These are phyloP conservation scores for Phytophthora crassamura DNA, from an alignment of 352 stramenopile species.

Conservation along the genomic window DNA sequence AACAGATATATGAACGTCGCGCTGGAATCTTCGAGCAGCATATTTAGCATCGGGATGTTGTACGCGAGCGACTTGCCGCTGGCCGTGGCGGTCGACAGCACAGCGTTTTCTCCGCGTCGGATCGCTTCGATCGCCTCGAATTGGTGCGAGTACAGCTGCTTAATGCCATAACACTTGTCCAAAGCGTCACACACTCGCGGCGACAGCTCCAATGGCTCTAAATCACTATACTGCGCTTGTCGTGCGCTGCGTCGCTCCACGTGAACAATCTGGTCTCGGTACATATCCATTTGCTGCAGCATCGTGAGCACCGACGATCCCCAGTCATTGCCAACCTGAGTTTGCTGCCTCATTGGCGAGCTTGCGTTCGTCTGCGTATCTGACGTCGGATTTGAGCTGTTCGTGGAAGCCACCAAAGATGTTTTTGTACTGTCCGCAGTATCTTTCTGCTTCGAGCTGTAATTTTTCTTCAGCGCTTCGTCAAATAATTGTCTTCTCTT, in stretches of 20 bases:
- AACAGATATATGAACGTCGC: slow-evolving; percentile 95
- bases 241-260: slow-evolving; percentile 64
- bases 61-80: slow-evolving; percentile 98
- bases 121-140: slow-evolving; percentile 90
- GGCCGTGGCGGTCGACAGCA: slow-evolving; percentile 96
- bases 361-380: too few relatives aligned
- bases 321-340: slow-evolving; percentile 21
- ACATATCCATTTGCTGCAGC: slow-evolving; percentile 61
- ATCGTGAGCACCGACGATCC: slow-evolving; percentile 52
- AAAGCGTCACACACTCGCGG: slow-evolving; percentile 50
- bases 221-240: slow-evolving; percentile 46
- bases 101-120: slow-evolving; percentile 87
- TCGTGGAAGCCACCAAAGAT: slow-evolving; percentile 1
- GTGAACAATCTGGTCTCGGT: slow-evolving; percentile 83
- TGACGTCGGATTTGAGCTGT: background rate
- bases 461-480: slow-evolving; percentile 39
- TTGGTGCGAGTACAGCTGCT: slow-evolving; percentile 93
- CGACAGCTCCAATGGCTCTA: slow-evolving; percentile 50
- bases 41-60: slow-evolving; percentile 93
- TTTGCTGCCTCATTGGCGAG: background rate
- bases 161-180: slow-evolving; percentile 49
- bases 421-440: background rate
- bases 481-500: slow-evolving; percentile 70
- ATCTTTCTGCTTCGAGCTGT: background rate
- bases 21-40: slow-evolving; percentile 54